These are phyloP conservation scores for Asterophora lycoperdoides DNA, from an alignment of 768 basidiomycete species.

Conservation along the genomic window DNA sequence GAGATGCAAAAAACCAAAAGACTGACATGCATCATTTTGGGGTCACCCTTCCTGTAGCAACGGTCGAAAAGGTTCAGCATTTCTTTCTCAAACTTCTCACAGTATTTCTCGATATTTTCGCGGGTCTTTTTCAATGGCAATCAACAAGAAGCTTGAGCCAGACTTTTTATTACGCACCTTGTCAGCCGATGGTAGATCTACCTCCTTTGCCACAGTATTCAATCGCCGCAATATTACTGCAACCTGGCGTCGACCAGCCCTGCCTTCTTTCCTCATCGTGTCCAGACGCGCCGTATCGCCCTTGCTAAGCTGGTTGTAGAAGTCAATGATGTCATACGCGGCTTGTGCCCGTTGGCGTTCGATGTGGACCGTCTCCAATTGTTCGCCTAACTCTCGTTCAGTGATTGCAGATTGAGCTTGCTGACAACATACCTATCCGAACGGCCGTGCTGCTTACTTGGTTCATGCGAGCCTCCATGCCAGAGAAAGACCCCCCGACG, in stretches of 20 bases:
- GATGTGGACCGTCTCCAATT: slow-evolving; percentile 90
- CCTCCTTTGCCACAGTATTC: slow-evolving; percentile 87
- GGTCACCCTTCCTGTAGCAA: slow-evolving; percentile 95
- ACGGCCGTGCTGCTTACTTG: slow-evolving; percentile 93
- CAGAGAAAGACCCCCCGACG: slow-evolving; percentile 82
- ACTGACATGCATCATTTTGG: slow-evolving; percentile 97
- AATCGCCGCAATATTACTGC: slow-evolving; percentile 84
- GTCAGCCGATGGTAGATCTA: slow-evolving; percentile 80
- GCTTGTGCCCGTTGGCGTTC: slow-evolving; percentile 92
- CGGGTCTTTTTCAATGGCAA: slow-evolving; percentile 51
- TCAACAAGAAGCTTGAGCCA: slow-evolving; percentile 1
- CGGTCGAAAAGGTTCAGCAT: slow-evolving; percentile 94
- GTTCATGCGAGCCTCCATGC: slow-evolving; percentile 88
- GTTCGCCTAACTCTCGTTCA: slow-evolving; percentile 61
- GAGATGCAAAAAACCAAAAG: background rate
- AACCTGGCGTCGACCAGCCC: slow-evolving; percentile 83
- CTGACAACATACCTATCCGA: slow-evolving; percentile 66
- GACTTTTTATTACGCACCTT: slow-evolving; percentile 41
- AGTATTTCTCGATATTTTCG: slow-evolving; percentile 93
- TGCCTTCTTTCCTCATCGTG: slow-evolving; percentile 78
- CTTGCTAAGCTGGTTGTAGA: slow-evolving; percentile 87
- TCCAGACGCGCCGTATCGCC: slow-evolving; percentile 76
- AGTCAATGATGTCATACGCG: slow-evolving; percentile 89
- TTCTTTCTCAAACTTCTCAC: slow-evolving; percentile 98
- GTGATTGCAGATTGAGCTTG: background rate